Evolutionary conservation across 306 rosid species (phyloP).

Genomic region (Quercus ilex): DNA sequence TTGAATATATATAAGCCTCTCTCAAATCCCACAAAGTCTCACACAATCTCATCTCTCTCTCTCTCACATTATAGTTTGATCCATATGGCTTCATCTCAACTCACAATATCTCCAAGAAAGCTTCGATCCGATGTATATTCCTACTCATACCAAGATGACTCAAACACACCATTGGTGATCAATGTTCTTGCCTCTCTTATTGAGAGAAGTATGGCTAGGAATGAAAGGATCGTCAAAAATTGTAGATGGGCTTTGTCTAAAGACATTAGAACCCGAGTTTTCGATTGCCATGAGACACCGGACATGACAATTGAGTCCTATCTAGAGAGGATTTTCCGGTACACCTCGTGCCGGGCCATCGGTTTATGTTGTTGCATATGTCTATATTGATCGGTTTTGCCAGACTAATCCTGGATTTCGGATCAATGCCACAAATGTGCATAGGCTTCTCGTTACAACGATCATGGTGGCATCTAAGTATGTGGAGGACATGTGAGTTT

Average conservation of each 20-base stretch:
- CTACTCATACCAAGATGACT: conserved; percentile 64
- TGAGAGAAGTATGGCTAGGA: conserved; percentile 77
- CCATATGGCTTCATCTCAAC: conserved; percentile 36
- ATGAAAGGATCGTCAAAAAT: conserved; percentile 63
- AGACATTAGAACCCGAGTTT: conserved; percentile 38
- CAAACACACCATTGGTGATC: conserved; percentile 66
- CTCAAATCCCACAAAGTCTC: conserved; percentile 6
- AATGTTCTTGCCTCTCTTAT: conserved; percentile 77
- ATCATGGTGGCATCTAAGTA: conserved; percentile 95
- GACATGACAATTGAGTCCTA: conserved; percentile 72
- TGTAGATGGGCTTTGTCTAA: conserved; percentile 40
- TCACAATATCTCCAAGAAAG: conserved; percentile 68
- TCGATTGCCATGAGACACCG: conserved; percentile 71
- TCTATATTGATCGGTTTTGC: conserved; percentile 85
- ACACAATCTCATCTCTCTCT: conserved; percentile 13
- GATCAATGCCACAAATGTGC: conserved; percentile 68
- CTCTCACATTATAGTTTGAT: not conserved
- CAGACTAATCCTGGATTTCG: conserved; percentile 62
- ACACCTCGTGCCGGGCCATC: conserved; percentile 88
- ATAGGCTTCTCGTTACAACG: conserved; percentile 81
- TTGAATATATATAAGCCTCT: conserved; percentile 29
- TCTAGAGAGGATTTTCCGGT: conserved; percentile 78
- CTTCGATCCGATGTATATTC: conserved; percentile 77
- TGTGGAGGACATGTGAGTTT: conserved; percentile 87
- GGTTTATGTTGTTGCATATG: conserved; percentile 87